phyloP scores from a whole-genome alignment of 164 flowering plant genomes.

The Aristolochia contorta region DNA sequence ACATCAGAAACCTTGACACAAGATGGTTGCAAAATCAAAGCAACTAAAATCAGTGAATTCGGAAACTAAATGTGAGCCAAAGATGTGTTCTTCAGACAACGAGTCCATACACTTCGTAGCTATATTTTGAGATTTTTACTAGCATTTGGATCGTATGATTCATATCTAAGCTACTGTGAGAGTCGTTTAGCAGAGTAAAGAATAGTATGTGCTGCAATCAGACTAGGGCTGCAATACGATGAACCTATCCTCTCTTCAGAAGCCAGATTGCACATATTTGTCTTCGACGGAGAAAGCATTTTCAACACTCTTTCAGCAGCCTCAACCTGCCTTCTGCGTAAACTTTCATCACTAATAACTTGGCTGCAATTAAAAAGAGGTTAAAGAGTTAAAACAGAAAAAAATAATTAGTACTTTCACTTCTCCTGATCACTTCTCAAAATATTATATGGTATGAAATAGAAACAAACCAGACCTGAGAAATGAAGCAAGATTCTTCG shows the following conservation, averaged over 20 bases:
- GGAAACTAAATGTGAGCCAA: too few species aligned
- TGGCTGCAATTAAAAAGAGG: slow-evolving; percentile 36
- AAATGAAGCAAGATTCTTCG: slow-evolving; percentile 40
- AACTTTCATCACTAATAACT: slow-evolving; percentile 30
- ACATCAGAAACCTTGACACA: too few species aligned
- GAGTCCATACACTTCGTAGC: too few species aligned
- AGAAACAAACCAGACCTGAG: slow-evolving; percentile 33
- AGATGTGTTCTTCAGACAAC: too few species aligned
- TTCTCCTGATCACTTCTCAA: neutral
- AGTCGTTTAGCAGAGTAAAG: slow-evolving; percentile 21
- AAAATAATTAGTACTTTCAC: neutral
- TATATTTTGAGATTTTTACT: too few species aligned
- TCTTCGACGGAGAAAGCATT: slow-evolving; percentile 23
- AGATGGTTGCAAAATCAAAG: too few species aligned
- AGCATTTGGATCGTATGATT: too few species aligned
- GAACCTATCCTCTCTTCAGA: slow-evolving; percentile 11
- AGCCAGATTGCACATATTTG: neutral
- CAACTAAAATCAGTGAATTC: too few species aligned
- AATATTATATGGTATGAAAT: neutral
- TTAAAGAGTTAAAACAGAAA: too few species aligned
- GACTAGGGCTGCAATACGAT: slow-evolving; percentile 33
- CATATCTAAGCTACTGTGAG: neutral
- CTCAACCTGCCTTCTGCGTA: slow-evolving; percentile 38
- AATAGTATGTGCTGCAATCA: slow-evolving; percentile 58
- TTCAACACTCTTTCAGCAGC: slow-evolving; percentile 49